These are phyloP conservation scores for Tripterygium wilfordii DNA, from an alignment of 177 flowering plant species.

Conservation along the genomic window DNA sequence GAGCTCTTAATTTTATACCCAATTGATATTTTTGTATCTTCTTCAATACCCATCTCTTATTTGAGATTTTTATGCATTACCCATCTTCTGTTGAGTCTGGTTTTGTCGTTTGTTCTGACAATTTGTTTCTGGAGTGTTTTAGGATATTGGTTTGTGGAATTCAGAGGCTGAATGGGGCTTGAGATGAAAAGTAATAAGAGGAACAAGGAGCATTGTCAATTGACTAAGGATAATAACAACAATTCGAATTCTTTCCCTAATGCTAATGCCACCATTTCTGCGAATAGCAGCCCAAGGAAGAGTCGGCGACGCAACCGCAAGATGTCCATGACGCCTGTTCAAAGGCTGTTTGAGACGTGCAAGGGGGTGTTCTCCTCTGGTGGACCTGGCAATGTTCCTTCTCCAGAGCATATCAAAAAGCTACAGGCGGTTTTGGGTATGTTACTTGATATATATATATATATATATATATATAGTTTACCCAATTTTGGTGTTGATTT, in stretches of 20 bases:
- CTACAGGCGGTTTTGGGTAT: conserved; percentile 47
- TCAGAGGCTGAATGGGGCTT: conserved; percentile 44
- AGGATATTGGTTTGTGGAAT: too few species aligned
- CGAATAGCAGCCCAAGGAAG: conserved; percentile 31
- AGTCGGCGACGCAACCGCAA: conserved; percentile 24
- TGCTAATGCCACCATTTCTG: background rate
- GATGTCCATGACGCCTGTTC: conserved; percentile 40
- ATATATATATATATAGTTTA: too few species aligned
- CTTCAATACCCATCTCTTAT: conserved; percentile 18
- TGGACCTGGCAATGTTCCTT: conserved; percentile 40
- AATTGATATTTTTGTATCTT: conserved; percentile 1
- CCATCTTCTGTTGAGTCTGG: too few species aligned
- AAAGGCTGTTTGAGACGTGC: conserved; percentile 48
- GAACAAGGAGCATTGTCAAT: conserved; percentile 23
- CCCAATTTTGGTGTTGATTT: too few species aligned
- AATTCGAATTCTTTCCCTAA: background rate
- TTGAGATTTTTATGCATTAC: too few species aligned
- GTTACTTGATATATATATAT: too few species aligned
- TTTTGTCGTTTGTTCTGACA: background rate
- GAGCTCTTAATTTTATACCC: too few species aligned
- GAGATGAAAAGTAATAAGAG: conserved; percentile 26
- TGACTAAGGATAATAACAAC: conserved; percentile 20
- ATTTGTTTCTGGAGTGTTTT: too few species aligned
- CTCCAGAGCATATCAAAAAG: conserved; percentile 30
- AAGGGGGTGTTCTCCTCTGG: conserved; percentile 42